Percentiles rank a stretch among this genome's conserved stretches.
Evolutionary conservation across 1,284 basidiomycete species (phyloP).

Genomic region (Porodaedalea pini): DNA sequence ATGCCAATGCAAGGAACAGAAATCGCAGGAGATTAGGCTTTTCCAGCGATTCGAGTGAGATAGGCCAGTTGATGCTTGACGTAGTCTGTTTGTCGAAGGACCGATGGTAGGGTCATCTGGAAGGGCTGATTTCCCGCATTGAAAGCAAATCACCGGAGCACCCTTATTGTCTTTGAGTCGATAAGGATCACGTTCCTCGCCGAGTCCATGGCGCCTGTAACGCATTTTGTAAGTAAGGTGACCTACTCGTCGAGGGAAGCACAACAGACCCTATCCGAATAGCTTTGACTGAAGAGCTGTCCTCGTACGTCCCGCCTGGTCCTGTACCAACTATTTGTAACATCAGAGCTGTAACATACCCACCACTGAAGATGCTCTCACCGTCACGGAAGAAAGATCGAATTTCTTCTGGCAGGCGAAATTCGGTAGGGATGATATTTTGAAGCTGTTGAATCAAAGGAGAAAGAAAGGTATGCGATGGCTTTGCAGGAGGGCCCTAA

Average conservation of each 20-base stretch:
- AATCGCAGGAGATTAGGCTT: conserved; percentile 90
- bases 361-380: conserved; percentile 35
- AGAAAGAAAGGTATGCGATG: conserved; percentile 58
- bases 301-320: conserved; percentile 72
- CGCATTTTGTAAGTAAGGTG: conserved; percentile 1
- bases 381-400: conserved; percentile 84
- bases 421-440: conserved; percentile 72
- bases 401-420: conserved; percentile 86
- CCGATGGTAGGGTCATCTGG: conserved; percentile 46
- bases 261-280: conserved; percentile 71
- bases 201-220: conserved; percentile 79
- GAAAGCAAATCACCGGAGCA: conserved; percentile 81
- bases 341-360: background rate
- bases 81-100: conserved; percentile 52
- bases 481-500: conserved; percentile 64
- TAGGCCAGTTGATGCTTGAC: conserved; percentile 36
- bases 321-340: conserved; percentile 60
- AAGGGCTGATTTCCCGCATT: conserved; percentile 79
- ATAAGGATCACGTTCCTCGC: conserved; percentile 90
- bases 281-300: conserved; percentile 73
- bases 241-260: conserved; percentile 20
- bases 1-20: conserved; percentile 95
- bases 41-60: conserved; percentile 51
- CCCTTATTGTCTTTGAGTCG: conserved; percentile 85
- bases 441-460: conserved; percentile 68